These are phyloP conservation scores for Amniculicola lignicola DNA, from an alignment of 495 filamentous ascomycete species.

Conservation along the genomic window DNA sequence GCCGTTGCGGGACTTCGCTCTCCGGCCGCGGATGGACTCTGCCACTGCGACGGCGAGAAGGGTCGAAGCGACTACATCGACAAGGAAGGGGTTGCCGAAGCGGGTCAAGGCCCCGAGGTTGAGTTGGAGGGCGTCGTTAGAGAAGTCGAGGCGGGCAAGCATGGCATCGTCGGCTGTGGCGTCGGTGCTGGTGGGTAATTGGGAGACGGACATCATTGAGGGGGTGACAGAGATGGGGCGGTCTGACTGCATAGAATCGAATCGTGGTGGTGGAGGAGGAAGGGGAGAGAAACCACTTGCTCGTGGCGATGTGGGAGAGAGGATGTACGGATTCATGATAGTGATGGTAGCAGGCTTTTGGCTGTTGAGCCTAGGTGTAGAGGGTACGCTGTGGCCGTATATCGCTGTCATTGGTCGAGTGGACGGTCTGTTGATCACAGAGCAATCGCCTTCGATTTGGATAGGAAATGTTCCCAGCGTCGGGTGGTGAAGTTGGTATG, in stretches of 20 bases:
- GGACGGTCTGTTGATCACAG: constrained; percentile 39
- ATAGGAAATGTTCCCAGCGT: constrained; percentile 47
- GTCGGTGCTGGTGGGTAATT: constrained; percentile 42
- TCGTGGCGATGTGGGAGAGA: constrained; percentile 27
- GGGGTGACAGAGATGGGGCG: constrained; percentile 25
- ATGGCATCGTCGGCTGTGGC: constrained; percentile 44
- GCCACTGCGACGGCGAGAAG: constrained; percentile 62
- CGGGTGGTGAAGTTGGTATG: constrained; percentile 72
- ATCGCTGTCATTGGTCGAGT: constrained; percentile 28
- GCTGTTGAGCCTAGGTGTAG: constrained; percentile 2
- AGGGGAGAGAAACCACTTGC: constrained; percentile 21
- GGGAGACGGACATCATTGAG: constrained; percentile 37
- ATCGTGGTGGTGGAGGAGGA: constrained; percentile 10
- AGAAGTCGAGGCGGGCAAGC: constrained; percentile 52
- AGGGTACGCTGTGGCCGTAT: constrained; percentile 33
- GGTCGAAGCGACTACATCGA: constrained; percentile 70
- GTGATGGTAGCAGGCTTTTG: constrained; percentile 28
- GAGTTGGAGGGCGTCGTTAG: constrained; percentile 47
- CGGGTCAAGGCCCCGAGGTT: constrained; percentile 46
- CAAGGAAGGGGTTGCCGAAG: constrained; percentile 62
- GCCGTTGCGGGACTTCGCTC: neutral
- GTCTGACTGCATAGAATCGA: neutral
- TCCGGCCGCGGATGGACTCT: constrained; percentile 29
- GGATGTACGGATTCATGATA: constrained; percentile 34
- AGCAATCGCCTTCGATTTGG: constrained; percentile 48